A percentile compares a stretch with the other conserved stretches of the same genome.
Evolutionary conservation across 2,329 filamentous ascomycete genomes (phyloP).

Genomic region (Trichophyton mentagrophytes): DNA sequence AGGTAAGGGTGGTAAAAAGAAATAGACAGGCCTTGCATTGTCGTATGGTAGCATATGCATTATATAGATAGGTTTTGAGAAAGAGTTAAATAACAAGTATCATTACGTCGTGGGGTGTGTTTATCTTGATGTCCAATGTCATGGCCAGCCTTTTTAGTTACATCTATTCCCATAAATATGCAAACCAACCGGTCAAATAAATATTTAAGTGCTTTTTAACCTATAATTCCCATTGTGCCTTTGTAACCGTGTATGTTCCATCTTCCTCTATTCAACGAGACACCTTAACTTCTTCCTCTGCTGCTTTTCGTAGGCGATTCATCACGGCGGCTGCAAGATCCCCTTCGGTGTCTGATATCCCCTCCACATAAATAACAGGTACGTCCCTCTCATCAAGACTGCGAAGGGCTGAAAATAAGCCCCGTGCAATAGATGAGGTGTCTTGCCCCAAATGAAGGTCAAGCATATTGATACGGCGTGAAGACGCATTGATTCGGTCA

Average conservation of each 20-base stretch:
- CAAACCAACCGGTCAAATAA: not conserved
- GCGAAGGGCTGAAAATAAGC: conserved; percentile 74
- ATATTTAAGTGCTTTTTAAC: not conserved
- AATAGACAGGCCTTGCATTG: conserved; percentile 3
- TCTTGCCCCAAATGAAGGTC: conserved; percentile 63
- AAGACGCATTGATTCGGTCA: not conserved
- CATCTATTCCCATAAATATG: not conserved
- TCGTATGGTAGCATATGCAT: not conserved
- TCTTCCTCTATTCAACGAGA: not conserved
- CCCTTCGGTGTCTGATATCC: conserved; percentile 56
- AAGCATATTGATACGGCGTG: conserved; percentile 33
- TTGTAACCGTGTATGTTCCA: not conserved
- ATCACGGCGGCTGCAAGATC: conserved; percentile 79
- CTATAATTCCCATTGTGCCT: not conserved
- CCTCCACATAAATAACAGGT: conserved; percentile 81
- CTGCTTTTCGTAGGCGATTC: conserved; percentile 70
- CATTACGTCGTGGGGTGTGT: no score
- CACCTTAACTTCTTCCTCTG: conserved; percentile 41
- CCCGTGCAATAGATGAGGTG: conserved; percentile 64
- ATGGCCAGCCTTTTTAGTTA: no score
- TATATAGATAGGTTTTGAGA: no score
- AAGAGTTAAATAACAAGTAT: no score
- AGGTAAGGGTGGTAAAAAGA: conserved; percentile 27
- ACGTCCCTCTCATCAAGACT: conserved; percentile 70
- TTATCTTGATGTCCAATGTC: no score